These are phyloP conservation scores for Sugiyamaella castrensis DNA, from an alignment of 1,139 yeast species.

Conservation along the genomic window DNA sequence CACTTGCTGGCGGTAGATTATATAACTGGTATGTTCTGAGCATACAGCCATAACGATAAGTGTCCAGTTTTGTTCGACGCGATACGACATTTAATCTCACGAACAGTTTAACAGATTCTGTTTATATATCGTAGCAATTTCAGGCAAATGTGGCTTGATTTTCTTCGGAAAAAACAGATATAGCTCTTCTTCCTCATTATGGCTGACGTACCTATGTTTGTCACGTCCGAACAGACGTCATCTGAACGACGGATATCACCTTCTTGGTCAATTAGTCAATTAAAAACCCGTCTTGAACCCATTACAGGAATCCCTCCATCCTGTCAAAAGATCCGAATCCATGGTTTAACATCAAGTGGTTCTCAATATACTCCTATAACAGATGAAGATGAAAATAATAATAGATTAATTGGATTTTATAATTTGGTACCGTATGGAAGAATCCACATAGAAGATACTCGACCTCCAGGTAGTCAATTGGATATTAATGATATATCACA, in stretches of 20 bases:
- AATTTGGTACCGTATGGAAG: conserved; percentile 34
- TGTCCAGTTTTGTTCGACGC: too few relatives aligned
- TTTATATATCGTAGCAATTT: too few relatives aligned
- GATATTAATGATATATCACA: conserved; percentile 37
- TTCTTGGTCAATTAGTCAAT: conserved; percentile 56
- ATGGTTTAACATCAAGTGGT: conserved; percentile 45
- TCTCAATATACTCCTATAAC: conserved; percentile 32
- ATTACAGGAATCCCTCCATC: conserved; percentile 76
- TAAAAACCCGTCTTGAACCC: conserved; percentile 59
- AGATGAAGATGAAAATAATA: conserved; percentile 21
- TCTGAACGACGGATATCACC: conserved; percentile 69
- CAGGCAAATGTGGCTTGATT: too few relatives aligned
- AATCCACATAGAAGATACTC: conserved; percentile 38
- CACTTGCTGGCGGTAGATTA: too few relatives aligned
- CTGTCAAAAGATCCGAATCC: conserved; percentile 53
- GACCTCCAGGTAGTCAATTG: conserved; percentile 37
- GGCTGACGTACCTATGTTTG: conserved; percentile 45
- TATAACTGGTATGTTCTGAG: too few relatives aligned
- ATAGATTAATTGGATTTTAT: conserved; percentile 27
- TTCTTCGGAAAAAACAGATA: too few relatives aligned
- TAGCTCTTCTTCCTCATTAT: too few relatives aligned
- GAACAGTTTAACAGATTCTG: too few relatives aligned
- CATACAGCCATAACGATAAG: too few relatives aligned
- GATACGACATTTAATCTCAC: too few relatives aligned
- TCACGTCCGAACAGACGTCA: conserved; percentile 64